Evolutionary conservation across 768 basidiomycete species (phyloP), one percentile per base, ranked within the genome.

Genomic region (Thelephora ganbajun): DNA sequence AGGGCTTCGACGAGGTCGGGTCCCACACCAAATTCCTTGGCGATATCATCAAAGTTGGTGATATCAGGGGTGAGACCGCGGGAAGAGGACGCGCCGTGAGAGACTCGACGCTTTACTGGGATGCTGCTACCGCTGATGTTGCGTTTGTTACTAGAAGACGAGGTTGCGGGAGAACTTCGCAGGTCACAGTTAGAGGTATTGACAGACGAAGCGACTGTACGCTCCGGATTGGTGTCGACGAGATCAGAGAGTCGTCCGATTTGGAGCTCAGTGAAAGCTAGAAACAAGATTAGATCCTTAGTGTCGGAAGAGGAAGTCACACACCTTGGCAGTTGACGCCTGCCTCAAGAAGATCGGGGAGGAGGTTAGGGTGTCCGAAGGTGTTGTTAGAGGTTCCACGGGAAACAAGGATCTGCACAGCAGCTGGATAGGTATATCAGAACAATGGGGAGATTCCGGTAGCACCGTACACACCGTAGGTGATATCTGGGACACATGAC

Each of bases 21-120:
- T 47, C 83, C 78, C 18, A 85, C 69, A n/a, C 83, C 83, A 51
- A 84, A 84, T 59, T 85, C 83, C 53, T 69, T 70, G 19, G 83
- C 83, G n/a, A 86, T 69, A 19, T 72, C 70, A 42, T 69, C 69
- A 20, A 41, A 18, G 6, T 41, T 22, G 39, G 18, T 6, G 39
- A 18, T 22, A 41, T 41, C 39, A 41, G 39, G 39, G 18, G 39
- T 41, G 14, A 16, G 39, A 16, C 39, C 39, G 12, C 39, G 39
- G 9, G 26, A 30, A 30, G 26, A 30, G 26, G 26, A 30, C 9
- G 26, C 26, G 26, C 26, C 26, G 9, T 30, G 26, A 30, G 26
- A 30, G 26, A 30, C 26, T 30, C 26, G 26, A 30, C 26, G 26
- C 26, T 30, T 30, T 4, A 30, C 26, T 30, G 26, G 26, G 14